Percentiles rank a stretch among this genome's conserved stretches.
Conservation (phyloP, 257 asterid species). For the Ocimum tenuiflorum region DNA sequence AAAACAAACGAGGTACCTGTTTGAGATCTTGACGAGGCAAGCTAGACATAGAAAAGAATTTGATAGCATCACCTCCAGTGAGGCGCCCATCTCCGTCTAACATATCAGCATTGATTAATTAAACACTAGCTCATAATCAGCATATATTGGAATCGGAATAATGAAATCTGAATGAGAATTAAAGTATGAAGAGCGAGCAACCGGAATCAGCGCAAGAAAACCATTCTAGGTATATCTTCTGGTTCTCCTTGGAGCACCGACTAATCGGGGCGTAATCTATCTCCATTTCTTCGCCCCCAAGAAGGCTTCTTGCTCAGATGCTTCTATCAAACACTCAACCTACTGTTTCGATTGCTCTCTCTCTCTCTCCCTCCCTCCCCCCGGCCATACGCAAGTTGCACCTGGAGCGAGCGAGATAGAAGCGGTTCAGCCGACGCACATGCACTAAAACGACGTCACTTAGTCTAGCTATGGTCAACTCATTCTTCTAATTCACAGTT, state of each 20-base stretch:
- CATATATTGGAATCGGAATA: background rate
- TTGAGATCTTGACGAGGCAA: slow-evolving; percentile 90
- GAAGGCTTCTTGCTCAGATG: background rate
- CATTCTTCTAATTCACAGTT: no score
- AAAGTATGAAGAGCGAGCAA: background rate
- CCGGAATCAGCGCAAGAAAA: slow-evolving; percentile 81
- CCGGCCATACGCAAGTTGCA: background rate
- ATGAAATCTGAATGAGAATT: background rate
- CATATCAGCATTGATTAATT: background rate
- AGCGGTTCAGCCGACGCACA: background rate
- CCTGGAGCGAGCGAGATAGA: background rate
- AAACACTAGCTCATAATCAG: background rate
- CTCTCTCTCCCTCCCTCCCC: background rate
- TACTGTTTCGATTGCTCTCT: background rate
- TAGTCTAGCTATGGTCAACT: background rate
- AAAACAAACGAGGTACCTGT: slow-evolving; percentile 30
- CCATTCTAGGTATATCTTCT: slow-evolving; percentile 81
- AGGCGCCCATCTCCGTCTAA: slow-evolving; percentile 92
- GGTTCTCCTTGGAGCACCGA: slow-evolving; percentile 75
- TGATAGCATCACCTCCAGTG: slow-evolving; percentile 75
- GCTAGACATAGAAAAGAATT: slow-evolving; percentile 75
- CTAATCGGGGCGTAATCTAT: slow-evolving; percentile 68
- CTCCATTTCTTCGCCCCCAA: slow-evolving; percentile 44
- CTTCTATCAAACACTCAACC: background rate
- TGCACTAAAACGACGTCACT: slow-evolving; percentile 13